A percentile compares a stretch with the other conserved stretches of the same genome.
phyloP scores from a whole-genome alignment of 371 early-diverging fungal genomes.

The Circinella minor region DNA sequence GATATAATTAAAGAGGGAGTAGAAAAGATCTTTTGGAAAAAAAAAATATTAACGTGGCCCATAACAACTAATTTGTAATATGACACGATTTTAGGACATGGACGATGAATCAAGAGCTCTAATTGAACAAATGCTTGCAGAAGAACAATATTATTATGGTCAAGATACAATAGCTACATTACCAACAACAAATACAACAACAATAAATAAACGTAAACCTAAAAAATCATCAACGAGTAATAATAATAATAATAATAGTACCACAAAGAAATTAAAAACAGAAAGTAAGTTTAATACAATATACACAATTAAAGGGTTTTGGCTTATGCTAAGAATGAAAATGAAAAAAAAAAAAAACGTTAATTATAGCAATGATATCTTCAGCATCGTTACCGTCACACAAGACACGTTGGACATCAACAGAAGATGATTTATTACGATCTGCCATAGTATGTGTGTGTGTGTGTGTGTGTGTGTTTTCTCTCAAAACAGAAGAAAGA shows the following conservation, averaged over 20 bases:
- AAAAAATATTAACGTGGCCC: too few species aligned
- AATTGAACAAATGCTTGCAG: conserved; percentile 76
- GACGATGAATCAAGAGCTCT: conserved; percentile 63
- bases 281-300: conserved; percentile 12
- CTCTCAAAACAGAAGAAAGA: background rate
- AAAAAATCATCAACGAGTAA: background rate
- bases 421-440: conserved; percentile 46
- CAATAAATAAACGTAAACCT: conserved; percentile 15
- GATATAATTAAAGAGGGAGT: background rate
- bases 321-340: too few species aligned
- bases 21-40: background rate
- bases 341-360: background rate
- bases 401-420: conserved; percentile 60
- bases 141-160: conserved; percentile 69
- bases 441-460: conserved; percentile 49
- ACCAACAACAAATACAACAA: conserved; percentile 13
- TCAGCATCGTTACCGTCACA: conserved; percentile 67
- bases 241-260: background rate
- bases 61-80: too few species aligned
- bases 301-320: too few species aligned
- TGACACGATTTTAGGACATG: conserved; percentile 40
- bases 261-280: conserved; percentile 23
- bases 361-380: conserved; percentile 31
- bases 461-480: conserved; percentile 28
- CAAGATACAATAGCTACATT: conserved; percentile 26